Base-by-base conservation (phyloP, 495 filamentous ascomycete species). In the Trichoderma parareesei region DNA sequence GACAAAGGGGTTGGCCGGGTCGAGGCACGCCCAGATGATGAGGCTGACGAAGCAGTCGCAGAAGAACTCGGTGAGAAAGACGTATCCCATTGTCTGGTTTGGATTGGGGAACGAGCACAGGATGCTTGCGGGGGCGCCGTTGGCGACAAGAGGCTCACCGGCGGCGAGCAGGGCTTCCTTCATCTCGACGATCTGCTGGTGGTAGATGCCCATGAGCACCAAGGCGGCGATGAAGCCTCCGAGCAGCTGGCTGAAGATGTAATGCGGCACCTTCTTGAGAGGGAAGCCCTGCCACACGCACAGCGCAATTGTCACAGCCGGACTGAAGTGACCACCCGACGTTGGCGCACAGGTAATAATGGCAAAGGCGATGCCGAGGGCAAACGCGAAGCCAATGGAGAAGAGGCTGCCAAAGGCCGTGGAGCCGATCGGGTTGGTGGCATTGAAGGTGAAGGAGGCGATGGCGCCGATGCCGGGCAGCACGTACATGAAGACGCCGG, bases 1-100 rank as follows among this genome's bases (percentile, higher is more conserved):
- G 40, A 83, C 71, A 71, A 84, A 83, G 11, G 81, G 81, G 68
- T 84, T 84, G 5, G 80, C 79, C 1, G 80, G 81, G 68, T 82
- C 81, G 64, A 84, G 77, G 64, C 71, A 73, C 38, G 81, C 72
- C 81, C 81, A 84, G 69, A 83, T 83, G 16, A 84, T 74, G 55
- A 82, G 71, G 38, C 73, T 75, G 66, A 83, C 78, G 71, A 82
- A 83, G 67, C 67, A 72, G 67, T 83, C 79, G 20, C 81, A 80
- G 70, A 83, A 81, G 68, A 79, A 84, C 67, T 84, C 81, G 67
- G 73, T 81, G 37, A 84, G 60, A 73, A 84, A 82, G 8, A 83
- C 71, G 68, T 77, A 81, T 27, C 80, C 81, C 65, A 73, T 76
- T 63, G 74, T 79, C 69, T 82, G 76, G 7, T 63, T 75, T 18